phyloP scores from a whole-genome alignment of 2,329 filamentous ascomycete species.

The Lasiodiplodia theobromae region DNA sequence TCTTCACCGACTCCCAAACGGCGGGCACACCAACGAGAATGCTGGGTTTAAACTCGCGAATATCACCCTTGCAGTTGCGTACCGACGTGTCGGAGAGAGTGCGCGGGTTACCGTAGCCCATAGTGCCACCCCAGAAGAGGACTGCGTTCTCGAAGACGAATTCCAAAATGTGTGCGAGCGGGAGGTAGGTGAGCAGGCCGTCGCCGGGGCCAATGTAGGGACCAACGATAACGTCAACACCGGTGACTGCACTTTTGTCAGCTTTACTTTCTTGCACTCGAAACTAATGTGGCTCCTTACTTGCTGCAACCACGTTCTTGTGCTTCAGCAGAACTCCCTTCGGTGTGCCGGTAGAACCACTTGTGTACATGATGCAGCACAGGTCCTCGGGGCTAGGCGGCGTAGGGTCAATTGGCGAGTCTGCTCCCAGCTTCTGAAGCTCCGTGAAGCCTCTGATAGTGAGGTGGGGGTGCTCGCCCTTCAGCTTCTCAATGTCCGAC shows the following conservation, averaged over 20 bases:
- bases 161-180: conserved; percentile 94
- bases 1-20: conserved; percentile 67
- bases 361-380: conserved; percentile 84
- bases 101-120: conserved; percentile 91
- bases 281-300: conserved; percentile 55
- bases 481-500: conserved; percentile 62
- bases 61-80: conserved; percentile 90
- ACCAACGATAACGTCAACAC: conserved; percentile 79
- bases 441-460: conserved; percentile 64
- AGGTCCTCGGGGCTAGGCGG: conserved; percentile 78
- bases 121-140: conserved; percentile 85
- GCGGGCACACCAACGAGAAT: conserved; percentile 94
- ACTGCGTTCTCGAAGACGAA: conserved; percentile 94
- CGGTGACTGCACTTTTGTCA: conserved; percentile 63
- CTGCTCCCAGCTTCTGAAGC: conserved; percentile 62
- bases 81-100: conserved; percentile 87
- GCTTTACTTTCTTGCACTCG: background rate
- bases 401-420: conserved; percentile 73
- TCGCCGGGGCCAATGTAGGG: conserved; percentile 80
- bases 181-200: conserved; percentile 85
- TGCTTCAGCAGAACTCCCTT: conserved; percentile 90
- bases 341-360: conserved; percentile 85
- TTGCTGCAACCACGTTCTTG: conserved; percentile 77
- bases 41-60: conserved; percentile 88
- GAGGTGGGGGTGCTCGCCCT: conserved; percentile 60